A percentile compares a stretch with the other conserved stretches of the same genome.
Evolutionary conservation across 2,329 filamentous ascomycete genomes (phyloP).

Genomic region (Pseudogymnoascus sp.): DNA sequence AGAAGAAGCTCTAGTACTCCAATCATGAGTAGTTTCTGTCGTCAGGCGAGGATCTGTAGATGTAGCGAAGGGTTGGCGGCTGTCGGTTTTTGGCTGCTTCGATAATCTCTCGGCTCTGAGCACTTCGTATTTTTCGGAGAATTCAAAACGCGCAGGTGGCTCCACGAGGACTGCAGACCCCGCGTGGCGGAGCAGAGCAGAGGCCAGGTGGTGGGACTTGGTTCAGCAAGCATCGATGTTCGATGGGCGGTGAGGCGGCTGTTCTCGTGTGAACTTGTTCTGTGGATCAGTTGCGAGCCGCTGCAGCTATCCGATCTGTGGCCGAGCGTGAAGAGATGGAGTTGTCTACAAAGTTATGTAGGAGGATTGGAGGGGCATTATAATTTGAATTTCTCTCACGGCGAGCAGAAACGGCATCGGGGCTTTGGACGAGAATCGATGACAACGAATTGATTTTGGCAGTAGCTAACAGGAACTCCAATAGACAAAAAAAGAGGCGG

Average conservation of each 20-base stretch:
- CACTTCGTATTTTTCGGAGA: neutral
- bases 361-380: neutral
- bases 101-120: neutral
- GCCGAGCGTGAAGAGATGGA: neutral
- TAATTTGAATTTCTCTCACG: conserved; percentile 6
- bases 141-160: neutral
- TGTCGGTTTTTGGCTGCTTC: conserved; percentile 5
- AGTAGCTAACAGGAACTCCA: neutral
- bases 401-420: neutral
- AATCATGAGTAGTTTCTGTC: neutral
- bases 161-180: conserved; percentile 7
- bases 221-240: conserved; percentile 6
- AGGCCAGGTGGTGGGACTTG: neutral
- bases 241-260: conserved; percentile 2
- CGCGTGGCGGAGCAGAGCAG: conserved; percentile 1
- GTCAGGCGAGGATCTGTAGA: neutral
- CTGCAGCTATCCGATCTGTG: conserved; percentile 7
- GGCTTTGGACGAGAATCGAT: neutral
- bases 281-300: conserved; percentile 1
- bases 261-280: conserved; percentile 4
- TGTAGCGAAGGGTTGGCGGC: neutral
- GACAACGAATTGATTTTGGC: conserved; percentile 1
- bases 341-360: conserved; percentile 4
- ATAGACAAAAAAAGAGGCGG: neutral
- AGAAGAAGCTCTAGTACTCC: neutral